phyloP scores from a whole-genome alignment of 805 yeast genomes.

The Pichia eremophila region DNA sequence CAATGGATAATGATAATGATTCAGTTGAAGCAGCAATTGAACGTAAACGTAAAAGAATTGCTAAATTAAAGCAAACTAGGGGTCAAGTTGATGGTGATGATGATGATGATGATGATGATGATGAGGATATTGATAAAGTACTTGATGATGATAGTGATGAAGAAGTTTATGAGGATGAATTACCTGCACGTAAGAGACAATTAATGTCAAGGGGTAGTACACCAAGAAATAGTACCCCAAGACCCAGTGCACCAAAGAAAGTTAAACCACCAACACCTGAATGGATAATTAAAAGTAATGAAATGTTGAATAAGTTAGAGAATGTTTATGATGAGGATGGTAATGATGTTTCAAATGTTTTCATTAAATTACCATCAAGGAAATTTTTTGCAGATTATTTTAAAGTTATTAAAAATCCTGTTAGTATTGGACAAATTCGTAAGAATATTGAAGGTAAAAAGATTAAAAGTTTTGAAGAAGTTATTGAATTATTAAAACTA shows the following conservation, averaged over 20 bases:
- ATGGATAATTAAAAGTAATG: constrained; percentile 9
- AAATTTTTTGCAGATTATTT: constrained; percentile 82
- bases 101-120: constrained; percentile 16
- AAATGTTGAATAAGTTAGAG: constrained; percentile 5
- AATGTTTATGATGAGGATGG: constrained; percentile 37
- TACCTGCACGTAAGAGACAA: constrained; percentile 8
- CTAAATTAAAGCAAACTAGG: constrained; percentile 28
- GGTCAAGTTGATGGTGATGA: not conserved
- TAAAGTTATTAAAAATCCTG: constrained; percentile 48
- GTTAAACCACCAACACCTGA: constrained; percentile 8
- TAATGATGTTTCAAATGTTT: constrained; percentile 42
- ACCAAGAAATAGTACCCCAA: constrained; percentile 1
- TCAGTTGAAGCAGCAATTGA: constrained; percentile 50
- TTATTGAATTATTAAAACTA: constrained; percentile 39
- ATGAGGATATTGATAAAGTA: constrained; percentile 12
- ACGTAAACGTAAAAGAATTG: constrained; percentile 35
- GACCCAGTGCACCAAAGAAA: not conserved
- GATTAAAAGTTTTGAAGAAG: constrained; percentile 33
- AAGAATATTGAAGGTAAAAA: constrained; percentile 34
- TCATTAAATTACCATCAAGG: constrained; percentile 65
- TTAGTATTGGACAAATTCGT: constrained; percentile 45
- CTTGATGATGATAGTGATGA: constrained; percentile 9
- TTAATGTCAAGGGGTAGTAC: constrained; percentile 9
- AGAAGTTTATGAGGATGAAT: constrained; percentile 10
- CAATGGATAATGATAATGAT: constrained; percentile 66